Percentiles rank a stretch among this genome's conserved stretches.
phyloP scores from a whole-genome alignment of 179 eudicot species.

The Actinidia polygama region DNA sequence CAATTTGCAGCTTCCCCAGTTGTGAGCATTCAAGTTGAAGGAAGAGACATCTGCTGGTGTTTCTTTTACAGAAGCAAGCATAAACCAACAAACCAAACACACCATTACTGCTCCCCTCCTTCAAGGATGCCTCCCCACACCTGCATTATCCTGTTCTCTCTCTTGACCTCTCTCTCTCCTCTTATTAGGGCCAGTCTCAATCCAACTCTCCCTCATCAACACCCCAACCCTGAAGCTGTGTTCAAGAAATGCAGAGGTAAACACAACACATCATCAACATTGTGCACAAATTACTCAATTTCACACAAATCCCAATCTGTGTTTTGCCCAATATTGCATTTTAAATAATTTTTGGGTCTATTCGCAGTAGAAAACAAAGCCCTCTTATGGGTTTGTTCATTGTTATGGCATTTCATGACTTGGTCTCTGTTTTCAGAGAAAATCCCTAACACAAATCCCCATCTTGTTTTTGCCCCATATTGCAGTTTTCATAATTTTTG shows the following conservation, averaged over 20 bases:
- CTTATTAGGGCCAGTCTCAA: conserved; percentile 40
- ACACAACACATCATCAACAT: not conserved
- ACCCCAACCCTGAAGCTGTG: conserved; percentile 68
- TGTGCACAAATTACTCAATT: not conserved
- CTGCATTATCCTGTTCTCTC: conserved; percentile 39
- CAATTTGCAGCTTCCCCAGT: conserved; percentile 26
- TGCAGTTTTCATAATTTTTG: too few species aligned
- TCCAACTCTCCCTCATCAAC: conserved; percentile 74
- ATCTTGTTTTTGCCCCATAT: too few species aligned
- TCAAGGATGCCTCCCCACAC: conserved; percentile 28
- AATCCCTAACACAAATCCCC: too few species aligned
- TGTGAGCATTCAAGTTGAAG: conserved; percentile 7
- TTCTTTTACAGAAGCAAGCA: not conserved
- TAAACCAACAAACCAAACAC: conserved; percentile 3
- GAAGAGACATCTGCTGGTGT: conserved; percentile 1
- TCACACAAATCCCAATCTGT: conserved; percentile 13
- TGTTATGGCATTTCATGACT: too few species aligned
- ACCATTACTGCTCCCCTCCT: conserved; percentile 25
- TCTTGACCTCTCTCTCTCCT: conserved; percentile 30
- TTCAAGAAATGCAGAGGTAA: conserved; percentile 72
- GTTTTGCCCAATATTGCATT: conserved; percentile 19
- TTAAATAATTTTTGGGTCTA: too few species aligned
- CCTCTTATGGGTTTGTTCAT: too few species aligned
- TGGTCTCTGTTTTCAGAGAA: too few species aligned
- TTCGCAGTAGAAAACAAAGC: too few species aligned